These are phyloP conservation scores for Penicillium sclerotigenum DNA, from an alignment of 2,329 filamentous ascomycete genomes.

Conservation along the genomic window DNA sequence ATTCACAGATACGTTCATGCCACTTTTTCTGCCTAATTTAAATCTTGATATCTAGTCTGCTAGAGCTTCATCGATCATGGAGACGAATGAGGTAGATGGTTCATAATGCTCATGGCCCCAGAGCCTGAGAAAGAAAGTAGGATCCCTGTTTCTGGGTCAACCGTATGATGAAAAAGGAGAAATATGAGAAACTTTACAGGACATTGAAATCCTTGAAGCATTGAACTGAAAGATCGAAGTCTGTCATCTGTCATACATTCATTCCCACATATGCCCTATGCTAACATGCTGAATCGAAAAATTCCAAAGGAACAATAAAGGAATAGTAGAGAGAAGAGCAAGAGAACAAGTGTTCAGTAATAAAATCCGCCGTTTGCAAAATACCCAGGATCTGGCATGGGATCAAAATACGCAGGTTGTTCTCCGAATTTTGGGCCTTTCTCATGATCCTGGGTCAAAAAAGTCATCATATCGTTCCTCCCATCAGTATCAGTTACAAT, in stretches of 20 bases:
- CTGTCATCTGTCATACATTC: conserved; percentile 2
- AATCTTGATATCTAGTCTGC: background rate
- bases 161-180: too few species aligned
- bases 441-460: conserved; percentile 29
- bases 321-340: background rate
- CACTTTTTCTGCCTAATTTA: too few species aligned
- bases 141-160: background rate
- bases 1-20: background rate
- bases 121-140: too few species aligned
- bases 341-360: conserved; percentile 18
- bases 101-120: background rate
- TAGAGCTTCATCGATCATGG: background rate
- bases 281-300: conserved; percentile 2
- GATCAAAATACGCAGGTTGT: conserved; percentile 18
- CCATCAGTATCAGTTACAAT: conserved; percentile 25
- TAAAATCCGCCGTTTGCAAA: conserved; percentile 27
- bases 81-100: background rate
- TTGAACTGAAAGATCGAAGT: background rate
- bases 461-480: conserved; percentile 19
- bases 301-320: background rate
- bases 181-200: background rate
- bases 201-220: background rate
- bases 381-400: conserved; percentile 26
- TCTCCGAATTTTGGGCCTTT: conserved; percentile 25
- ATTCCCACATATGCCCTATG: conserved; percentile 5